phyloP scores from a whole-genome alignment of 139 green algal genomes.

The Chlamydomonas applanata region DNA sequence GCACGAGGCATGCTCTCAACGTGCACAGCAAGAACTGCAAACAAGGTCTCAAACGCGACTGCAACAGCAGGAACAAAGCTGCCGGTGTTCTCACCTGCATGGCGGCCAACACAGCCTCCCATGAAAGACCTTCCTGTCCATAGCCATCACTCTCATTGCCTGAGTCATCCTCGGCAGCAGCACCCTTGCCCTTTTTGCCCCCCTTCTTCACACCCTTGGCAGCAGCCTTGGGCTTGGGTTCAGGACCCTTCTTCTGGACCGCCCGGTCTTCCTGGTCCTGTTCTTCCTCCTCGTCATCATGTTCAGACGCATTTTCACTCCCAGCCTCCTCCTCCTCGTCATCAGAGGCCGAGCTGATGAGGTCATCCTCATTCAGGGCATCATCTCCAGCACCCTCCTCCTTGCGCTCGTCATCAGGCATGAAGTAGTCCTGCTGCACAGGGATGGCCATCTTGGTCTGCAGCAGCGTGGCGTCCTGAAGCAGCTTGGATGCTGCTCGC shows the following conservation, averaged over 20 bases:
- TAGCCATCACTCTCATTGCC: constrained; percentile 73
- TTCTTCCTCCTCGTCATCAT: constrained; percentile 22
- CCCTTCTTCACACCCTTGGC: constrained; percentile 4
- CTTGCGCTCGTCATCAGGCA: constrained; percentile 55
- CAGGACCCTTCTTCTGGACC: not conserved
- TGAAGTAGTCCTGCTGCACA: constrained; percentile 66
- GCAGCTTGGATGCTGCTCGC: constrained; percentile 42
- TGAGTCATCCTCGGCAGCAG: not conserved
- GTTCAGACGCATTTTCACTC: constrained; percentile 28
- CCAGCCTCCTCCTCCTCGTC: constrained; percentile 42
- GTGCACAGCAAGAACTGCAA: not conserved
- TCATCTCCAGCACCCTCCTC: constrained; percentile 24
- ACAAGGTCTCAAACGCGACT: not conserved
- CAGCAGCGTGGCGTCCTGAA: constrained; percentile 40
- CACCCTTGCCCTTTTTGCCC: not conserved
- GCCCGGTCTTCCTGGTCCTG: not conserved
- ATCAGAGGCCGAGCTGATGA: constrained; percentile 22
- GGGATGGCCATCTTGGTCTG: constrained; percentile 63
- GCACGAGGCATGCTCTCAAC: not conserved
- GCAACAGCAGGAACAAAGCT: no score
- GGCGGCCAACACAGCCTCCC: constrained; percentile 81
- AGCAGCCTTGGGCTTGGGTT: not conserved
- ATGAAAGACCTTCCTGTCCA: constrained; percentile 75
- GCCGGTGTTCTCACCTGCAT: constrained; percentile 45
- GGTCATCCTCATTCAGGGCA: constrained; percentile 23